Percentiles rank a stretch among this genome's conserved stretches.
Evolutionary conservation across 768 basidiomycete genomes (phyloP).

Genomic region (Cyclocybe cylindracea): DNA sequence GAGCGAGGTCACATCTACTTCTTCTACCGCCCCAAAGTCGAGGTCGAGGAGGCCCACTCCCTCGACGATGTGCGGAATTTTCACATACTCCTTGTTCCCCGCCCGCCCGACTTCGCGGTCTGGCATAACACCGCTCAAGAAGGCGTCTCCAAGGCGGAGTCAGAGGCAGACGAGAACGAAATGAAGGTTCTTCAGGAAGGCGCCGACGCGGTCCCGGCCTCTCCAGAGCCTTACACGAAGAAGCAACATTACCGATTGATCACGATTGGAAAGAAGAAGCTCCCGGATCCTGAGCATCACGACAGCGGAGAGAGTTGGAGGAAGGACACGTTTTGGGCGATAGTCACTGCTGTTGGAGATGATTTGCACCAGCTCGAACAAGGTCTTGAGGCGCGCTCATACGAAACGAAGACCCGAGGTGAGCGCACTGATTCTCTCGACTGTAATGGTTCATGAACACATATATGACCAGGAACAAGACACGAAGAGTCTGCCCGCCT

Average conservation of each 20-base stretch:
- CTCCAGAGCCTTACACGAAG: conserved; percentile 28
- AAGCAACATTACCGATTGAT: conserved; percentile 52
- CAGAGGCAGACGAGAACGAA: conserved; percentile 28
- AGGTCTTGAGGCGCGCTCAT: conserved; percentile 49
- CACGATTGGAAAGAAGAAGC: conserved; percentile 57
- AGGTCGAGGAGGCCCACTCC: conserved; percentile 51
- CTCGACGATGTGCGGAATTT: conserved; percentile 60
- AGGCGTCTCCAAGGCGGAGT: conserved; percentile 15
- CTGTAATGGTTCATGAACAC: background rate
- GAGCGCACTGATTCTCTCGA: conserved; percentile 1
- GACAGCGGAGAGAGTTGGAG: conserved; percentile 28
- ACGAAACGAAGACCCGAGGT: conserved; percentile 67
- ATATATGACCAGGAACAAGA: conserved; percentile 40
- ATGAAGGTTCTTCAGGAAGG: conserved; percentile 45
- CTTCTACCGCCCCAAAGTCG: conserved; percentile 61
- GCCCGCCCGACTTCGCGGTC: conserved; percentile 44
- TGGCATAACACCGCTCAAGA: conserved; percentile 4
- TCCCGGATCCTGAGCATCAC: conserved; percentile 46
- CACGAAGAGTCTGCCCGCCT: conserved; percentile 54
- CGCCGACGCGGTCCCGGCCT: conserved; percentile 51
- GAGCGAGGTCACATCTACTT: conserved; percentile 66
- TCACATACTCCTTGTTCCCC: conserved; percentile 61
- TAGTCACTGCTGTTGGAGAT: conserved; percentile 50
- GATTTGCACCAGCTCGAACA: conserved; percentile 48
- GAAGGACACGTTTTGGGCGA: conserved; percentile 56